A percentile compares a stretch with the other conserved stretches of the same genome.
phyloP scores from a whole-genome alignment of 164 flowering plant genomes.

The Platanus orientalis region DNA sequence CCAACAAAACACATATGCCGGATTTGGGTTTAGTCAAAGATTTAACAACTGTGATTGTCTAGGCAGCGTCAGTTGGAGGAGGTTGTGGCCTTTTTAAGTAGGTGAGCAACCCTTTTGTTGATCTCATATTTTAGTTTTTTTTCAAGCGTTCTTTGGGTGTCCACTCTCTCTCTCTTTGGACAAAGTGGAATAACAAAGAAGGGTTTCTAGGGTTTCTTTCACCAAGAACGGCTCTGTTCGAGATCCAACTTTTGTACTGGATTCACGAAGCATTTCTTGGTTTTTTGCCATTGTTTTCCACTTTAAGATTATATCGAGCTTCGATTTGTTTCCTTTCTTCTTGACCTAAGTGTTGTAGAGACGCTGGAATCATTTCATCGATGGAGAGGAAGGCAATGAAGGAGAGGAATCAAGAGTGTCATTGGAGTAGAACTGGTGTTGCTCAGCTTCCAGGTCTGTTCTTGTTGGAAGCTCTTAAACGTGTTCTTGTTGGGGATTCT shows the following conservation, averaged over 20 bases:
- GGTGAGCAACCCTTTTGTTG: neutral
- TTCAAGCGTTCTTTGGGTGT: neutral
- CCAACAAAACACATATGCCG: slow-evolving; percentile 3
- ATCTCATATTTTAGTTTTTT: neutral
- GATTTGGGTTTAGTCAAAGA: neutral
- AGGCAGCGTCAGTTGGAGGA: slow-evolving; percentile 8
- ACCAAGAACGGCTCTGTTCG: slow-evolving; percentile 15
- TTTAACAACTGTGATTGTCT: slow-evolving; percentile 15
- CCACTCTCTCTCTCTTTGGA: slow-evolving; percentile 5
- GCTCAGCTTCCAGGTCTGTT: too few species aligned
- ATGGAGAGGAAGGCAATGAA: too few species aligned
- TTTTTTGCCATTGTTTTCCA: slow-evolving; percentile 4
- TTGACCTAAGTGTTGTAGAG: slow-evolving; percentile 25
- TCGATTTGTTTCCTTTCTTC: slow-evolving; percentile 4
- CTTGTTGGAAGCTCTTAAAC: too few species aligned
- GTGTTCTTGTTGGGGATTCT: too few species aligned
- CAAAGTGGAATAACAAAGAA: neutral
- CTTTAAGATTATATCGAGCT: slow-evolving; percentile 9
- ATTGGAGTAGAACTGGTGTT: too few species aligned
- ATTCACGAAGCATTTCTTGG: slow-evolving; percentile 20
- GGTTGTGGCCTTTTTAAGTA: slow-evolving; percentile 26
- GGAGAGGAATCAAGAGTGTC: too few species aligned
- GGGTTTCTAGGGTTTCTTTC: slow-evolving; percentile 14
- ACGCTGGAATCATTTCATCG: too few species aligned
- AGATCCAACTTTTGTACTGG: slow-evolving; percentile 35